These are phyloP conservation scores for Tagetes erecta DNA, from an alignment of 129 eudicot genomes.

Conservation along the genomic window DNA sequence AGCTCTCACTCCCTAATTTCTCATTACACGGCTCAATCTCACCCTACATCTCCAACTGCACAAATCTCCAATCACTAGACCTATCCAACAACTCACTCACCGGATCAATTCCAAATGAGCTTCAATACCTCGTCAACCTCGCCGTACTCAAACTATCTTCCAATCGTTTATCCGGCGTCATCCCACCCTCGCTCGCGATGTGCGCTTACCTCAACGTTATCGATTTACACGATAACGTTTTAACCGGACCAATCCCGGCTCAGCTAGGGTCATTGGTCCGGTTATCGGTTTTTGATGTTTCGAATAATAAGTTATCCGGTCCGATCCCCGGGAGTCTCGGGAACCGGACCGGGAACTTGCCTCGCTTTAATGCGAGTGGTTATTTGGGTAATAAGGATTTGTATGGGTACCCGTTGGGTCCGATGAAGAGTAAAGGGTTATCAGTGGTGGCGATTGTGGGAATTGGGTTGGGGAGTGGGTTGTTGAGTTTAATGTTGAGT, in stretches of 20 bases:
- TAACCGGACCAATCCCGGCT: slow-evolving; percentile 66
- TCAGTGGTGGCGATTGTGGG: slow-evolving; percentile 78
- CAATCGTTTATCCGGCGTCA: slow-evolving; percentile 58
- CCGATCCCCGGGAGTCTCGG: slow-evolving; percentile 66
- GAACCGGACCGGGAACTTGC: slow-evolving; percentile 67
- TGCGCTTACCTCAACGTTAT: slow-evolving; percentile 84
- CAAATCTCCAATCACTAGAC: slow-evolving; percentile 85
- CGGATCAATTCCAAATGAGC: slow-evolving; percentile 71
- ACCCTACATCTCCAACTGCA: slow-evolving; percentile 69
- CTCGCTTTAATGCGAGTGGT: slow-evolving; percentile 71
- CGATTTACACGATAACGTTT: slow-evolving; percentile 65
- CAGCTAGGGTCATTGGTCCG: slow-evolving; percentile 66
- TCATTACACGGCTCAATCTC: slow-evolving; percentile 68
- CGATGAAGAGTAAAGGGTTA: slow-evolving; percentile 66
- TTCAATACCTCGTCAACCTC: slow-evolving; percentile 57
- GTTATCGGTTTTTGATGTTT: slow-evolving; percentile 72
- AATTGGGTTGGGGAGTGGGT: slow-evolving; percentile 94
- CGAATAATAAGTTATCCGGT: slow-evolving; percentile 61
- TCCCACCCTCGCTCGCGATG: slow-evolving; percentile 60
- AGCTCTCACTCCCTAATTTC: slow-evolving; percentile 66
- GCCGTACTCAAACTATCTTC: slow-evolving; percentile 82
- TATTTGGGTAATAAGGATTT: slow-evolving; percentile 70
- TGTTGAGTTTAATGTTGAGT: slow-evolving; percentile 76
- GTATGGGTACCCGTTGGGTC: slow-evolving; percentile 76
- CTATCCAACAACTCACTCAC: slow-evolving; percentile 68